Conservation (phyloP, 148 eudicot species). For the Selenicereus undatus region DNA sequence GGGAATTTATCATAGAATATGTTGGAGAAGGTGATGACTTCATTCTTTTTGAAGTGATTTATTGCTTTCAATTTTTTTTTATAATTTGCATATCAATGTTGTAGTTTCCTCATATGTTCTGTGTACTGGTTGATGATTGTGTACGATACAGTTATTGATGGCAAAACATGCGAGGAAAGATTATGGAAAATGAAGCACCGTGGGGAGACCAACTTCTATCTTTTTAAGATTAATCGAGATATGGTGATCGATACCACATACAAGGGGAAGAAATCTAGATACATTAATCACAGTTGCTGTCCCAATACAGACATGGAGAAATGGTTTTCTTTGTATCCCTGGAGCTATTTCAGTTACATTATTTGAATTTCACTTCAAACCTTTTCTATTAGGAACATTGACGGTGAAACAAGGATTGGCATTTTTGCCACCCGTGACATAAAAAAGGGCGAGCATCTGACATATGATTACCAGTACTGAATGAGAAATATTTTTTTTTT, state of each 20-base stretch:
- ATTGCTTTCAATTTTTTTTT: not conserved
- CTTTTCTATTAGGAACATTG: conserved; percentile 66
- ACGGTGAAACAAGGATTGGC: conserved; percentile 96
- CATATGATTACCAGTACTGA: conserved; percentile 92
- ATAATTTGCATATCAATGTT: not conserved
- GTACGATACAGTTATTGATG: conserved; percentile 82
- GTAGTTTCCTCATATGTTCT: not conserved
- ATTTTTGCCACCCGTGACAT: conserved; percentile 91
- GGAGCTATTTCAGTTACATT: conserved; percentile 4
- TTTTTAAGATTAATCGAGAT: conserved; percentile 95
- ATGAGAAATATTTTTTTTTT: not conserved
- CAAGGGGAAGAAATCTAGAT: conserved; percentile 97
- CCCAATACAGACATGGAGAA: conserved; percentile 99
- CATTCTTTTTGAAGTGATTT: conserved; percentile 10
- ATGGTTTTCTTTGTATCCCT: conserved; percentile 49
- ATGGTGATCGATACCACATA: conserved; percentile 98
- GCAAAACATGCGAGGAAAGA: conserved; percentile 94
- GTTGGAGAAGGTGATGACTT: conserved; percentile 88
- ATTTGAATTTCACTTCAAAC: conserved; percentile 6
- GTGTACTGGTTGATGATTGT: conserved; percentile 19
- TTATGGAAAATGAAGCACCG: conserved; percentile 94
- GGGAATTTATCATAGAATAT: conserved; percentile 92
- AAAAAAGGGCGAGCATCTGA: conserved; percentile 87
- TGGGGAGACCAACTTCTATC: conserved; percentile 93
- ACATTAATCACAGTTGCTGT: conserved; percentile 96